Evolutionary conservation across 2,329 filamentous ascomycete genomes (phyloP), one percentile per base, ranked within the genome.

Genomic region (Fusarium sp.): DNA sequence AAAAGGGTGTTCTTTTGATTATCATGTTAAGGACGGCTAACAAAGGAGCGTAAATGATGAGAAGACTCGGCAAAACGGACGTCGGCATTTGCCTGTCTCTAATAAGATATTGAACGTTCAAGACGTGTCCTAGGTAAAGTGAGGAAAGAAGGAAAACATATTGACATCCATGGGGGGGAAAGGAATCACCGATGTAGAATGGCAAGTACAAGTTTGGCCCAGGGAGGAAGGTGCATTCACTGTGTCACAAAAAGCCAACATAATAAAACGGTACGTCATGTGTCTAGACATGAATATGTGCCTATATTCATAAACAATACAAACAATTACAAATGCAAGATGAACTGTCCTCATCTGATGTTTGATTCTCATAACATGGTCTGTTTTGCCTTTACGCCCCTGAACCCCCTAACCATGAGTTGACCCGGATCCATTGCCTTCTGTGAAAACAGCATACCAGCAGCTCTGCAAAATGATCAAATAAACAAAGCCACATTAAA

Each of bases 331-430:
- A 68, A 54, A 25, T 53, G 38, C 50, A 53, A 54, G 54, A 60
- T 67, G 54, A 70, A 74, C 62, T 63, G 60, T 53, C 59, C 63
- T 68, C 68, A 67, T 64, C 62, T 64, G 59, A 38, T 32, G 70
- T 71, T 74, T 66, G 63, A 68, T 75, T 43, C 58, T 75, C 62
- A 74, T 64, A 75, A 30, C 68, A 68, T 75, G 34, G 45, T 66
- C n/a, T 51, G 43, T 62, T 76, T 73, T 73, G 64, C 72, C 63
- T 57, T 62, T 68, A 74, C 74, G 74, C 74, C 74, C 59, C 64
- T 58, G 27, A 54, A 66, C 68, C 74, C 59, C 53, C 20, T 29
- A 59, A 20, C 63, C 63, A 24, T 61, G 61, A 53, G 50, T 60
- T 50, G 56, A 40, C 66, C 71, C 61, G 70, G 71, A 70, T 70